These are phyloP conservation scores for Coemansia sp. DNA, from an alignment of 192 early-diverging fungal species.

Conservation along the genomic window DNA sequence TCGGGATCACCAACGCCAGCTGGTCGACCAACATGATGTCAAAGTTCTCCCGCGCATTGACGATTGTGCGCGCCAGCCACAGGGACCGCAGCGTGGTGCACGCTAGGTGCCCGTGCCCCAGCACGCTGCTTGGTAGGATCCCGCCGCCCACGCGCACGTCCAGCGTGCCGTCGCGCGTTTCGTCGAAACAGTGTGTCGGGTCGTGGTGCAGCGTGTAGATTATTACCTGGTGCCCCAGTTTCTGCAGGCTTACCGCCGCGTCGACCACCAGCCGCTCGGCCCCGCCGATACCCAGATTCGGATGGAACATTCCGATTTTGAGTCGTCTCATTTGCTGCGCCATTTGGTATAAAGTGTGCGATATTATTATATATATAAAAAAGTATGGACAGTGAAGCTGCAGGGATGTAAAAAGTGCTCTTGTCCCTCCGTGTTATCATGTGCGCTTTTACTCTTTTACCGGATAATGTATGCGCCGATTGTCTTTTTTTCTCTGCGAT, in stretches of 20 bases:
- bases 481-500: too few relatives aligned
- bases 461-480: too few relatives aligned
- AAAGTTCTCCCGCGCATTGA: constrained; percentile 48
- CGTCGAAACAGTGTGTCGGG: constrained; percentile 81
- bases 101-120: constrained; percentile 73
- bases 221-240: constrained; percentile 71
- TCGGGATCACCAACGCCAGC: constrained; percentile 78
- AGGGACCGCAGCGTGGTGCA: constrained; percentile 80
- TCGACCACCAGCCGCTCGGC: constrained; percentile 95
- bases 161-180: constrained; percentile 85
- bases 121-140: constrained; percentile 68
- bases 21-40: constrained; percentile 89
- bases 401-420: too few relatives aligned
- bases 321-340: constrained; percentile 21
- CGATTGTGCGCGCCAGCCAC: constrained; percentile 59
- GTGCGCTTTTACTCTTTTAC: too few relatives aligned
- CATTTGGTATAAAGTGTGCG: too few relatives aligned
- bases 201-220: constrained; percentile 94
- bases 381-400: too few relatives aligned
- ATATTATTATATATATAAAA: too few relatives aligned
- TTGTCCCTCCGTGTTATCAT: too few relatives aligned
- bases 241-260: constrained; percentile 77
- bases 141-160: constrained; percentile 70
- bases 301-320: constrained; percentile 83
- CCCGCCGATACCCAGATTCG: constrained; percentile 93